Percentiles rank a stretch among this genome's conserved stretches.
These are phyloP conservation scores for Oemleria cerasiformis DNA, from an alignment of 306 rosid species.

Conservation along the genomic window DNA sequence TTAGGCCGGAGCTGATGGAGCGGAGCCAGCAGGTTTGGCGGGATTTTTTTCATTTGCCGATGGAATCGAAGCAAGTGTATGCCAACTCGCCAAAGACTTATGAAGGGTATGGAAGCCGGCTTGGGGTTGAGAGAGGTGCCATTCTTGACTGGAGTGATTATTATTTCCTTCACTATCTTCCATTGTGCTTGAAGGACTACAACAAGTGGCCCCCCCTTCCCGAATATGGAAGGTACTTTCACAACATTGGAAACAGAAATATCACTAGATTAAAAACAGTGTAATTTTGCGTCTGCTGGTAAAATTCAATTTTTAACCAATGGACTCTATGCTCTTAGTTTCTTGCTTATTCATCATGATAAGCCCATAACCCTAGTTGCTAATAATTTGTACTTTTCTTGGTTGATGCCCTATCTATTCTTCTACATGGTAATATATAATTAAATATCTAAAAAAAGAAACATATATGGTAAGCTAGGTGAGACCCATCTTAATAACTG, in stretches of 20 bases:
- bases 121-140: constrained; percentile 72
- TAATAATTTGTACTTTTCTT: background rate
- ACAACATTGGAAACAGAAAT: too few species aligned
- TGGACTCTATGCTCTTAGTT: background rate
- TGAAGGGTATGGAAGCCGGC: constrained; percentile 86
- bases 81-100: constrained; percentile 77
- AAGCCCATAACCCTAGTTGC: background rate
- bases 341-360: background rate
- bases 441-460: background rate
- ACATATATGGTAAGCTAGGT: background rate
- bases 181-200: constrained; percentile 48
- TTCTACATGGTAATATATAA: too few species aligned
- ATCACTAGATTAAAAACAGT: background rate
- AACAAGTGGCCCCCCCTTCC: constrained; percentile 69
- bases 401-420: too few species aligned
- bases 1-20: constrained; percentile 51
- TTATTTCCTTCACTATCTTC: constrained; percentile 73
- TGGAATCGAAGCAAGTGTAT: constrained; percentile 55
- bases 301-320: too few species aligned
- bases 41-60: constrained; percentile 59
- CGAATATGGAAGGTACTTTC: constrained; percentile 27
- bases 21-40: constrained; percentile 50
- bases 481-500: background rate
- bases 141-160: constrained; percentile 93
- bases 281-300: too few species aligned